Evolutionary conservation across 2,329 filamentous ascomycete genomes (phyloP).

Genomic region (Parafenestella ontariensis): DNA sequence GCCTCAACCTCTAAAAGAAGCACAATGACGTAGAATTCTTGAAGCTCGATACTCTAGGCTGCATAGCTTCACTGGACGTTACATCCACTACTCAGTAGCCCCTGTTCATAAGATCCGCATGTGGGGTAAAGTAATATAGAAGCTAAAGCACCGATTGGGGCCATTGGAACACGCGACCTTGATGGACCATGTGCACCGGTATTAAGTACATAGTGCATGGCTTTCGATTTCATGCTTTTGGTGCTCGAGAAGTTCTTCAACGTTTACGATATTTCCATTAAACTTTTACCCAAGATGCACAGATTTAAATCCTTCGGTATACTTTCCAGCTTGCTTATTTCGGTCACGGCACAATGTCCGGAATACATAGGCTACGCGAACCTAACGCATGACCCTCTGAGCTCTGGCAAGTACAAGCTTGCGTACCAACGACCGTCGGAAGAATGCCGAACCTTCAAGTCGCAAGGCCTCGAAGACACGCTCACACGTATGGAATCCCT

Average conservation of each 20-base stretch:
- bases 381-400: slow-evolving; percentile 52
- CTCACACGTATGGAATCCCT: slow-evolving; percentile 45
- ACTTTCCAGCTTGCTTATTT: slow-evolving; percentile 24
- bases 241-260: not conserved
- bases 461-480: slow-evolving; percentile 51
- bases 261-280: not conserved
- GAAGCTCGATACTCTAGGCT: slow-evolving; percentile 6
- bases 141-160: slow-evolving; percentile 21
- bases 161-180: slow-evolving; percentile 6
- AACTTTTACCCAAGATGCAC: slow-evolving; percentile 31
- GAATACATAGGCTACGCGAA: slow-evolving; percentile 54
- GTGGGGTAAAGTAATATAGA: slow-evolving; percentile 41
- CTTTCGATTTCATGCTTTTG: not conserved
- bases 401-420: slow-evolving; percentile 54
- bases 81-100: slow-evolving; percentile 27
- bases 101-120: slow-evolving; percentile 31
- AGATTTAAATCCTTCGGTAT: slow-evolving; percentile 18
- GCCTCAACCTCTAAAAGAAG: slow-evolving; percentile 1
- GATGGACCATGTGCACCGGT: not conserved
- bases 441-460: slow-evolving; percentile 57
- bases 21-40: slow-evolving; percentile 32
- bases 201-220: not conserved
- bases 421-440: slow-evolving; percentile 54
- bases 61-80: slow-evolving; percentile 30
- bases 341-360: slow-evolving; percentile 49